phyloP scores from a whole-genome alignment of 1,139 yeast species.

The Groenewaldozyma auringiensis region DNA sequence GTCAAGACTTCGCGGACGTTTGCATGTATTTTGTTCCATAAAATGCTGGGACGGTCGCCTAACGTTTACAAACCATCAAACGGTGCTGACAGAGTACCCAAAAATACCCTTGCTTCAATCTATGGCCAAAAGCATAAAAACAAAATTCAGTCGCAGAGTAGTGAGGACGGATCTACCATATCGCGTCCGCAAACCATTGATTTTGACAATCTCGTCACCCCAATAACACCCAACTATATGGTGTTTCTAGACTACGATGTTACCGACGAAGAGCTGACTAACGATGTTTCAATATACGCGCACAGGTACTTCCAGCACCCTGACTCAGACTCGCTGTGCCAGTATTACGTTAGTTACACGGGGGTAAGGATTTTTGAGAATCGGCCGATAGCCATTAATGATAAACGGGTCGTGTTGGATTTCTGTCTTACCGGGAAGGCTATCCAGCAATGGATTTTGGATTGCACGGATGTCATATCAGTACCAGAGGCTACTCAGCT shows the following conservation, averaged over 20 bases:
- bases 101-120: constrained; percentile 10
- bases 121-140: constrained; percentile 11
- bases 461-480: constrained; percentile 68
- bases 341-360: constrained; percentile 60
- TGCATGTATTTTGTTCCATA: constrained; percentile 54
- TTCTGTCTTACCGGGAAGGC: constrained; percentile 69
- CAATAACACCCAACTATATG: constrained; percentile 7
- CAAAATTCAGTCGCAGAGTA: not conserved
- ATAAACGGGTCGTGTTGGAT: constrained; percentile 29
- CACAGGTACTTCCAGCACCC: constrained; percentile 83
- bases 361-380: constrained; percentile 58
- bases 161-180: not conserved
- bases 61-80: constrained; percentile 60
- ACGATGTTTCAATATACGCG: constrained; percentile 53
- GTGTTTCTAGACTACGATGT: constrained; percentile 5
- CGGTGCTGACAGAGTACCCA: constrained; percentile 31
- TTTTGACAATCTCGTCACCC: constrained; percentile 6
- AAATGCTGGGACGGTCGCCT: constrained; percentile 58
- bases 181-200: not conserved
- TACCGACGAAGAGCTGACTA: not conserved
- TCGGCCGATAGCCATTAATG: constrained; percentile 48
- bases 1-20: constrained; percentile 59
- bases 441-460: constrained; percentile 79
- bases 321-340: constrained; percentile 72
- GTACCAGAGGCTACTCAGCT: constrained; percentile 54